Evolutionary conservation across 331 rosid species (phyloP).

Genomic region (Malus hybrid): DNA sequence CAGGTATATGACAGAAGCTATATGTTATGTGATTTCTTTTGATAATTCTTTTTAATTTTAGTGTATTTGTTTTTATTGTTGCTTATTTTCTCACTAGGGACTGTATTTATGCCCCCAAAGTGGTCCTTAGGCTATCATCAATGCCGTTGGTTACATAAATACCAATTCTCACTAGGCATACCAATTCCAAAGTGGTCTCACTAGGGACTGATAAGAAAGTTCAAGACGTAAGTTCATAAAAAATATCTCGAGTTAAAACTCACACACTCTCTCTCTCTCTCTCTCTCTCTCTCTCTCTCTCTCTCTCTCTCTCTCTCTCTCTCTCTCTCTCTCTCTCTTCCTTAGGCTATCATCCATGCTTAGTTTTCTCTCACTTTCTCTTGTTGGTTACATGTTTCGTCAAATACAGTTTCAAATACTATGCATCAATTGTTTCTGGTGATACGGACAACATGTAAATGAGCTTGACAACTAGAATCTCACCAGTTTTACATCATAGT

Average conservation of each 20-base stretch:
- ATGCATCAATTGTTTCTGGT: not conserved
- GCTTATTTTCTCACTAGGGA: slow-evolving; percentile 39
- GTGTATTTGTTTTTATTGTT: not conserved
- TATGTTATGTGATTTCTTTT: not conserved
- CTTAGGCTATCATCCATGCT: not conserved
- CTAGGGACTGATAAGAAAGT: slow-evolving; percentile 74
- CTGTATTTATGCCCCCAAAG: slow-evolving; percentile 85
- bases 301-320: not conserved
- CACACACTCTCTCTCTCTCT: no score
- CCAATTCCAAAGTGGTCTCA: no score
- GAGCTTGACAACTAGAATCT: not conserved
- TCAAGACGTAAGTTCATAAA: slow-evolving; percentile 43
- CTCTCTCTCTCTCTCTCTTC: no score
- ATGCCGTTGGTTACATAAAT: no score
- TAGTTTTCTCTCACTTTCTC: not conserved
- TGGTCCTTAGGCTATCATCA: slow-evolving; percentile 97
- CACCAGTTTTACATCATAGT: not conserved
- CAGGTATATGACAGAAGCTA: not conserved
- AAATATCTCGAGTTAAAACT: not conserved
- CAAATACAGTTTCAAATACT: slow-evolving; percentile 9
- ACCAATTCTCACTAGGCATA: no score
- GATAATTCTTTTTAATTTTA: not conserved
- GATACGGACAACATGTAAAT: not conserved
- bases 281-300: no score
- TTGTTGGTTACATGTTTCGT: not conserved